phyloP scores from a whole-genome alignment of 257 asterid species.

The Striga asiatica region DNA sequence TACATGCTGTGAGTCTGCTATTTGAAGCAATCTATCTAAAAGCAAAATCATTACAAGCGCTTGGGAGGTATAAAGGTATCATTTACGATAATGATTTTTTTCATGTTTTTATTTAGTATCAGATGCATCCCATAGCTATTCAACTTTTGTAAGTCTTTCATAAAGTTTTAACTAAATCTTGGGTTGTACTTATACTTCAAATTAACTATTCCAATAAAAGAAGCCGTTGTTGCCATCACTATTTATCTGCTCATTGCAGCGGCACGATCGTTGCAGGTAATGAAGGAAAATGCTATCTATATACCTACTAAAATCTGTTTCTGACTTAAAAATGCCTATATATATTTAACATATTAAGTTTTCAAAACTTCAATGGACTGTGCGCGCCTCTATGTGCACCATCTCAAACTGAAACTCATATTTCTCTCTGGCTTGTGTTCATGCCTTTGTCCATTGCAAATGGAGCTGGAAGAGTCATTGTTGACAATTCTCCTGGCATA shows the following conservation, averaged over 20 bases:
- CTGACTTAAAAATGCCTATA: background rate
- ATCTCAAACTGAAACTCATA: too few species aligned
- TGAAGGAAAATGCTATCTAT: background rate
- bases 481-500: too few species aligned
- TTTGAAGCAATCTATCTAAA: constrained; percentile 76
- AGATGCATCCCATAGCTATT: background rate
- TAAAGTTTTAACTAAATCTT: too few species aligned
- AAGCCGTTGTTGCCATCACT: background rate
- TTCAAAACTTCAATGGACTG: constrained; percentile 8
- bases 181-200: too few species aligned
- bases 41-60: constrained; percentile 75
- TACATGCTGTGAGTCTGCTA: constrained; percentile 76
- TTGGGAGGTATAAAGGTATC: constrained; percentile 80
- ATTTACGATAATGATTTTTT: background rate
- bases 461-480: too few species aligned
- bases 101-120: background rate
- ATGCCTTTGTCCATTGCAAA: too few species aligned
- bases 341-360: background rate
- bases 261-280: background rate
- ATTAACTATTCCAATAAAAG: too few species aligned
- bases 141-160: constrained; percentile 2
- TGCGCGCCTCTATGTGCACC: too few species aligned
- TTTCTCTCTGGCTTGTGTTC: too few species aligned
- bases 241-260: background rate
- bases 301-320: background rate